Evolutionary conservation across 2,329 filamentous ascomycete genomes (phyloP).

Genomic region (Helotiales sp.): DNA sequence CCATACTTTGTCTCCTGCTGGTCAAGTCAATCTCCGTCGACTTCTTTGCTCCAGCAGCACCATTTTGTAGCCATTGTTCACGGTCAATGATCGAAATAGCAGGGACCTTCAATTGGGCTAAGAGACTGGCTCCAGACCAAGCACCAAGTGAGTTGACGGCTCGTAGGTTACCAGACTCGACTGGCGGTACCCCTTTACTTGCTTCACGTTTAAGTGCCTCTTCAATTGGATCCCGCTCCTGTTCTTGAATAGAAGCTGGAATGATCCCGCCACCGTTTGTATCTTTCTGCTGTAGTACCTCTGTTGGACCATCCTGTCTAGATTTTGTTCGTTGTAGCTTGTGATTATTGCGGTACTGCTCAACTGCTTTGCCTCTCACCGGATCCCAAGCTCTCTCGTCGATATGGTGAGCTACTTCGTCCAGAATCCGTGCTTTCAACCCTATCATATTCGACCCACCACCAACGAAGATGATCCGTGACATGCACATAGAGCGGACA

Average conservation of each 20-base stretch:
- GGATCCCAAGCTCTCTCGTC: slow-evolving; percentile 73
- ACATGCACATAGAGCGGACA: slow-evolving; percentile 81
- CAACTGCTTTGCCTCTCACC: slow-evolving; percentile 68
- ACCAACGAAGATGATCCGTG: slow-evolving; percentile 83
- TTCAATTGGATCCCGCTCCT: slow-evolving; percentile 59
- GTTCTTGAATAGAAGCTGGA: slow-evolving; percentile 35
- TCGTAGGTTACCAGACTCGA: slow-evolving; percentile 59
- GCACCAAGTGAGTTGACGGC: slow-evolving; percentile 69
- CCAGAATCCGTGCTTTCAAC: slow-evolving; percentile 72
- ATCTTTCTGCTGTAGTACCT: slow-evolving; percentile 14
- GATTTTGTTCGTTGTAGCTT: slow-evolving; percentile 31
- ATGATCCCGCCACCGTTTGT: neutral
- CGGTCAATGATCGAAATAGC: slow-evolving; percentile 70
- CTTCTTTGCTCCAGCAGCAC: slow-evolving; percentile 59
- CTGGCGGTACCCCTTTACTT: slow-evolving; percentile 40
- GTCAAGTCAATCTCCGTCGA: slow-evolving; percentile 55
- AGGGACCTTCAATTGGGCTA: slow-evolving; percentile 66
- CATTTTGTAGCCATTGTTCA: slow-evolving; percentile 70
- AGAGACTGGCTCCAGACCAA: slow-evolving; percentile 73
- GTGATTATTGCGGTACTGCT: slow-evolving; percentile 44
- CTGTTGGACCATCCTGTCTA: slow-evolving; percentile 22
- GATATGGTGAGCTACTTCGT: slow-evolving; percentile 70
- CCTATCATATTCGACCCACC: slow-evolving; percentile 79
- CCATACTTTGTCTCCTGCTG: slow-evolving; percentile 65
- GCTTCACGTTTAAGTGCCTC: slow-evolving; percentile 52